A percentile compares a stretch with the other conserved stretches of the same genome.
These are phyloP conservation scores for Monosporozyma unispora DNA, from an alignment of 805 yeast species.

Conservation along the genomic window DNA sequence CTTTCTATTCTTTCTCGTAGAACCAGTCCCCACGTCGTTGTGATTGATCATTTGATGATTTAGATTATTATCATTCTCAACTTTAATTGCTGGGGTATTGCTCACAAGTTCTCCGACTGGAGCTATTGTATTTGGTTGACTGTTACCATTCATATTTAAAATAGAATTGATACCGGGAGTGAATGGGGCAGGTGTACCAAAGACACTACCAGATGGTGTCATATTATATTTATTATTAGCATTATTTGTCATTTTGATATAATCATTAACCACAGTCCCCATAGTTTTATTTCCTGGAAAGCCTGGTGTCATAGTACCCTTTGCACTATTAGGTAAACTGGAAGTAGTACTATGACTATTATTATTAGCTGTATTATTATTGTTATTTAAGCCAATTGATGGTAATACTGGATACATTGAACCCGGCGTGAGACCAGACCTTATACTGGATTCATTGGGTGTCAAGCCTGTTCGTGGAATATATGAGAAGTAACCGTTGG, in stretches of 20 bases:
- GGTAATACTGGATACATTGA: conserved; percentile 19
- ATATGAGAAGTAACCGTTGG: conserved; percentile 7
- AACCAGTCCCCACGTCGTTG: neutral
- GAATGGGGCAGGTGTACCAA: conserved; percentile 1
- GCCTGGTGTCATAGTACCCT: neutral
- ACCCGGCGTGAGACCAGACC: conserved; percentile 62
- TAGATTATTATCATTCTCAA: neutral
- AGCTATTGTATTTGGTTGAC: neutral
- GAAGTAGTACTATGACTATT: neutral
- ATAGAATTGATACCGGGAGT: conserved; percentile 4
- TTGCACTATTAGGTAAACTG: neutral
- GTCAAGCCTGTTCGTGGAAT: conserved; percentile 50
- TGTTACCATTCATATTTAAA: neutral
- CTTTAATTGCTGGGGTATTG: neutral
- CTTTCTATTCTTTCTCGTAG: neutral
- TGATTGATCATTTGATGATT: neutral
- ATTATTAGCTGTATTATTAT: neutral
- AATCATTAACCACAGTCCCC: neutral
- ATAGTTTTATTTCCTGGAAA: neutral
- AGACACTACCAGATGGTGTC: neutral
- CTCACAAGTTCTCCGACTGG: neutral
- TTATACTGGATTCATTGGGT: conserved; percentile 64
- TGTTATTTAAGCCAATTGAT: conserved; percentile 6
- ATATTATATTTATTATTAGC: neutral
- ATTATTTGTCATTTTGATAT: neutral